Evolutionary conservation across 169 alveolate genomes (phyloP).

Genomic region (Babesia caballi): DNA sequence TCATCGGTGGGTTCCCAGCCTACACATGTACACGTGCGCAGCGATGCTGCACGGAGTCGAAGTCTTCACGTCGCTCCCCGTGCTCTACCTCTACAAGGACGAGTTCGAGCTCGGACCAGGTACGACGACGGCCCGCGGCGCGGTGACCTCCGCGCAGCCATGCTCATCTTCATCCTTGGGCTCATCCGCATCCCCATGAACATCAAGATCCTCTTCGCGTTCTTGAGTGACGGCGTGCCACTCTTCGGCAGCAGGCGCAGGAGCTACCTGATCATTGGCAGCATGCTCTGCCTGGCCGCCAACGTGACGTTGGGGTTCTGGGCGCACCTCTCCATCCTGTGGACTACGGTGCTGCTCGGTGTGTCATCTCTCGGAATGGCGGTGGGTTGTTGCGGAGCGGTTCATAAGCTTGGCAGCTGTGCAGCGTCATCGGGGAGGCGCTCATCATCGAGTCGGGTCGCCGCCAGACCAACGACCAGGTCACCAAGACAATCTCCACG

Average conservation of each 20-base stretch:
- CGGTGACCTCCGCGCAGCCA: constrained; percentile 63
- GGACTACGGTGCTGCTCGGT: constrained; percentile 70
- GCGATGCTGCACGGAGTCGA: constrained; percentile 87
- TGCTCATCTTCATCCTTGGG: constrained; percentile 74
- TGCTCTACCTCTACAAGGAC: constrained; percentile 82
- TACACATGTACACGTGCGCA: neutral
- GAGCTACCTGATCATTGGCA: constrained; percentile 78
- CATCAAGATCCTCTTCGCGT: constrained; percentile 81
- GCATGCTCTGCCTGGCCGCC: constrained; percentile 71
- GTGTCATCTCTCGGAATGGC: constrained; percentile 73
- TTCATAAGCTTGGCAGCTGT: constrained; percentile 23
- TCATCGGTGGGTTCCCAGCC: constrained; percentile 19
- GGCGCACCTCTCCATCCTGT: constrained; percentile 46
- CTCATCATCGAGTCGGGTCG: constrained; percentile 84
- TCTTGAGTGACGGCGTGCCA: constrained; percentile 82
- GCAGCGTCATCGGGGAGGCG: constrained; percentile 88
- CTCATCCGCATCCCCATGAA: constrained; percentile 83
- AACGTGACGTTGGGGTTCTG: constrained; percentile 50
- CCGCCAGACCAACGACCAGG: constrained; percentile 48
- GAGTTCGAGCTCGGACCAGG: constrained; percentile 78
- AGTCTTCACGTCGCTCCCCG: constrained; percentile 80
- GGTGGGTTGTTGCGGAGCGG: constrained; percentile 6
- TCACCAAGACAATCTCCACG: constrained; percentile 73
- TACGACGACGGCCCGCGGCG: constrained; percentile 2
- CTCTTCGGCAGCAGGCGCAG: constrained; percentile 82